These are phyloP conservation scores for Collybiopsis confluens DNA, from an alignment of 768 basidiomycete genomes.

Conservation along the genomic window DNA sequence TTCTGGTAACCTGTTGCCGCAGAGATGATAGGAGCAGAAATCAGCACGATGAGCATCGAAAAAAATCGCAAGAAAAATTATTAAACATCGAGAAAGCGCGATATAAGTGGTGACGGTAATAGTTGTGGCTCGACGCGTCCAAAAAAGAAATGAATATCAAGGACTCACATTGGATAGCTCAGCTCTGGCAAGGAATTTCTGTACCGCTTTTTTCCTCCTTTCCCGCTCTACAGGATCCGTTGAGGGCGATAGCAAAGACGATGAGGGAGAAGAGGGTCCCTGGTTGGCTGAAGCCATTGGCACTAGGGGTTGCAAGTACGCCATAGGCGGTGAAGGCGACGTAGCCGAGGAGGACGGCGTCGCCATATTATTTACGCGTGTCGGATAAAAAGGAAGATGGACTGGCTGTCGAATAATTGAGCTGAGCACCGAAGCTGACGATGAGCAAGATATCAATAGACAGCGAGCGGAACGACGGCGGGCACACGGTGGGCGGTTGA, in stretches of 20 bases:
- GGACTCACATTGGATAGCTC: constrained; percentile 74
- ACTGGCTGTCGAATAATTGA: constrained; percentile 12
- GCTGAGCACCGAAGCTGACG: constrained; percentile 28
- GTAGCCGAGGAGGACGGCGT: constrained; percentile 80
- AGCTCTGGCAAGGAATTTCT: constrained; percentile 75
- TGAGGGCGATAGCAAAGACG: constrained; percentile 28
- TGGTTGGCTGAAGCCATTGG: constrained; percentile 30
- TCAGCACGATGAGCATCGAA: constrained; percentile 31
- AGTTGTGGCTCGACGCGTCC: constrained; percentile 44
- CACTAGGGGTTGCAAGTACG: constrained; percentile 36
- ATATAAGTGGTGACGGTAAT: not conserved
- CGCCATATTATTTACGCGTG: constrained; percentile 60
- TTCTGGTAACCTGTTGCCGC: constrained; percentile 67
- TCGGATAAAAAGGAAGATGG: constrained; percentile 14
- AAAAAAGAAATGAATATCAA: constrained; percentile 20
- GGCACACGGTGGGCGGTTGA: not conserved
- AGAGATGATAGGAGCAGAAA: constrained; percentile 32
- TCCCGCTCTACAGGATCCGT: constrained; percentile 49
- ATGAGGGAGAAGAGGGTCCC: constrained; percentile 10
- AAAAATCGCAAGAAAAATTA: not conserved
- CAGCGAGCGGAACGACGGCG: constrained; percentile 1
- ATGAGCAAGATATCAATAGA: constrained; percentile 14
- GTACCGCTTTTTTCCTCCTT: constrained; percentile 60
- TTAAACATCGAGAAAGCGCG: not conserved
- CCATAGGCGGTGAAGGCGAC: constrained; percentile 73